Percentiles rank a stretch among this genome's conserved stretches.
Conservation (phyloP, 176 grass and related monocot species). For the Bothriochloa decipiens region DNA sequence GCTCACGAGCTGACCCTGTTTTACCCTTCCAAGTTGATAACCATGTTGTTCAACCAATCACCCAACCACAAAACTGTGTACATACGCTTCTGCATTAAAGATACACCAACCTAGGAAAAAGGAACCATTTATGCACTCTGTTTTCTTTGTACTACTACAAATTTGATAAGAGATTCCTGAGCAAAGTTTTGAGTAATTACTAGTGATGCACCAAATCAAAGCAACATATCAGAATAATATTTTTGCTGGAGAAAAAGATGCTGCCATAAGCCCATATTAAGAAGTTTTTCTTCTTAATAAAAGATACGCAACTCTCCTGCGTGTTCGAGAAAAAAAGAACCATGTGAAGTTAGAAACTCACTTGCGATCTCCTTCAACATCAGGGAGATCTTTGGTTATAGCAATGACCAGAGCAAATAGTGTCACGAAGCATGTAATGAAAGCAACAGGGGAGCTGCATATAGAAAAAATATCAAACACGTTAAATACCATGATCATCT, state of each 20-base stretch:
- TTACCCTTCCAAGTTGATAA: not conserved
- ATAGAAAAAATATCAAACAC: conserved; percentile 53
- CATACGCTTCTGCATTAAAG: not conserved
- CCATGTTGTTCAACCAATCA: not conserved
- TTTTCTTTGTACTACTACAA: not conserved
- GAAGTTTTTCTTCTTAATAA: not conserved
- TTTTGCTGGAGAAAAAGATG: conserved; percentile 7
- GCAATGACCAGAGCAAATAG: conserved; percentile 98
- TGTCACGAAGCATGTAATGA: conserved; percentile 96
- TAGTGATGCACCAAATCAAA: not conserved
- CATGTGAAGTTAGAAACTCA: conserved; percentile 54
- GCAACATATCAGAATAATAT: conserved; percentile 12
- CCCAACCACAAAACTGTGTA: not conserved
- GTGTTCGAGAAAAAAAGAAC: not conserved
- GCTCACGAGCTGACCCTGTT: not conserved
- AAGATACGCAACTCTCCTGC: not conserved
- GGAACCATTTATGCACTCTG: not conserved
- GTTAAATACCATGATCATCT: conserved; percentile 60
- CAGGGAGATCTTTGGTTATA: conserved; percentile 99
- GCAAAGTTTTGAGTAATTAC: not conserved
- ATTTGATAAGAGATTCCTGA: not conserved
- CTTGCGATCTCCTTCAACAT: conserved; percentile 99
- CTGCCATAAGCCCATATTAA: not conserved
- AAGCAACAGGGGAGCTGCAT: conserved; percentile 94
- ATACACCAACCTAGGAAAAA: not conserved